Evolutionary conservation across 1,284 basidiomycete genomes (phyloP), one percentile per base, ranked within the genome.

Genomic region (Malassezia sp.): DNA sequence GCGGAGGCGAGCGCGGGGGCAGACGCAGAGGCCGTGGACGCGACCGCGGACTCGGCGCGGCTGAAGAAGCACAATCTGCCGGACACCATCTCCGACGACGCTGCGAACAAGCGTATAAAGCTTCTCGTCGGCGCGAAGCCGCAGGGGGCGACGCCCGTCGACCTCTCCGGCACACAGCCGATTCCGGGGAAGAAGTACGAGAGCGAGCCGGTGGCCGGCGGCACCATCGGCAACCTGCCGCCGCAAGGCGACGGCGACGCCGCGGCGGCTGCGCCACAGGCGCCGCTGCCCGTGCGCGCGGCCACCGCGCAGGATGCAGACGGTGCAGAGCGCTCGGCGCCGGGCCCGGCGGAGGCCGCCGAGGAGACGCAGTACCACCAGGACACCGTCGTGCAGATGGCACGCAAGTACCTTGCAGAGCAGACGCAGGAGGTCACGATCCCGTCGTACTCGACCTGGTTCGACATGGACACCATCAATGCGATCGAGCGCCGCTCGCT

Each of bases 371-470:
- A 52, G 28, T 45, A 56, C 59, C 83, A 85, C 71, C 80, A 82
- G 4, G 42, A 50, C 21, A 81, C 82, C 60, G 75, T 83, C 23
- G 83, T 86, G 63, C 82, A 83, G 17, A 82, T 82, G 59, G 87
- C 87, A 30, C 79, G 83, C 53, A 84, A 87, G 66, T 97, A 97
- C 72, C 83, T 99, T 38, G 88, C 90, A 0, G 84, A 85, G 0
- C 91, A 99, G 73, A 95, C 90, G 1, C 93, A 97, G 45, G 69
- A 72, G 24, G 82, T 99, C 67, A 83, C 97, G 65, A 86, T 99
- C 52, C 91, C 91, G 1, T 93, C 88, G 20, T 97, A 96, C 72
- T 83, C 89, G 17, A 86, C 88, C 7, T 97, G 93, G 93, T 99
- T 96, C 74, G 84, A 89, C 73, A 87, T 96, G 79, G 79, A 83